phyloP scores from a whole-genome alignment of 768 basidiomycete genomes.

The Russula lepida region DNA sequence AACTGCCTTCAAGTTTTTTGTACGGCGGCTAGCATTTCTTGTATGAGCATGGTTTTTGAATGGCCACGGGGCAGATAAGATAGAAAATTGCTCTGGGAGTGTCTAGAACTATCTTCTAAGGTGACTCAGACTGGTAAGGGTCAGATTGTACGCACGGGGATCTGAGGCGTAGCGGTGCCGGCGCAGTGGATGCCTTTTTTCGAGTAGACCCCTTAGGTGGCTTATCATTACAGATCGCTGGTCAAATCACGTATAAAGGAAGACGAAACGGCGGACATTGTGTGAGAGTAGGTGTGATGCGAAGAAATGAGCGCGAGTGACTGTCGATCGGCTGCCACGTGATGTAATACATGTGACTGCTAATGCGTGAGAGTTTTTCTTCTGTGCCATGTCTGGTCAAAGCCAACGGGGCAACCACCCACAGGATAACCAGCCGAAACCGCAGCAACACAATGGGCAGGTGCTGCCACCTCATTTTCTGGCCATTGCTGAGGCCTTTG shows the following conservation, averaged over 20 bases:
- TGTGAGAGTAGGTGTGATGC: neutral
- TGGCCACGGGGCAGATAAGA: conserved; percentile 57
- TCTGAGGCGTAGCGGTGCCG: conserved; percentile 28
- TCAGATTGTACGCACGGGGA: conserved; percentile 21
- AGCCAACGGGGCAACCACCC: no score
- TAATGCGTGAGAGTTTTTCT: no score
- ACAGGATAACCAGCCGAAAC: no score
- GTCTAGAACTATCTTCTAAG: conserved; percentile 35
- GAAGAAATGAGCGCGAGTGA: neutral
- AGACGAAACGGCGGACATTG: neutral
- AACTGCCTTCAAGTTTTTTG: conserved; percentile 75
- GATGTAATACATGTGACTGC: no score
- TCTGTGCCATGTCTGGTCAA: no score
- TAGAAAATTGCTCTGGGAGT: conserved; percentile 67
- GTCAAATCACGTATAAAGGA: neutral
- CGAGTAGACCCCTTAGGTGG: conserved; percentile 29
- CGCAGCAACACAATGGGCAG: no score
- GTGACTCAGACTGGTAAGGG: neutral
- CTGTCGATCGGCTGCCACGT: no score
- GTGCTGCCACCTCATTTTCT: no score
- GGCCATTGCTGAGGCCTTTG: no score
- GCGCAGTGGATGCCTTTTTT: conserved; percentile 25
- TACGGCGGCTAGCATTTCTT: conserved; percentile 62
- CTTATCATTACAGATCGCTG: conserved; percentile 19
- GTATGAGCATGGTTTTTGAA: conserved; percentile 70